Evolutionary conservation across 768 basidiomycete genomes (phyloP), one percentile per base, ranked within the genome.

Genomic region (Trametes gibbosa): DNA sequence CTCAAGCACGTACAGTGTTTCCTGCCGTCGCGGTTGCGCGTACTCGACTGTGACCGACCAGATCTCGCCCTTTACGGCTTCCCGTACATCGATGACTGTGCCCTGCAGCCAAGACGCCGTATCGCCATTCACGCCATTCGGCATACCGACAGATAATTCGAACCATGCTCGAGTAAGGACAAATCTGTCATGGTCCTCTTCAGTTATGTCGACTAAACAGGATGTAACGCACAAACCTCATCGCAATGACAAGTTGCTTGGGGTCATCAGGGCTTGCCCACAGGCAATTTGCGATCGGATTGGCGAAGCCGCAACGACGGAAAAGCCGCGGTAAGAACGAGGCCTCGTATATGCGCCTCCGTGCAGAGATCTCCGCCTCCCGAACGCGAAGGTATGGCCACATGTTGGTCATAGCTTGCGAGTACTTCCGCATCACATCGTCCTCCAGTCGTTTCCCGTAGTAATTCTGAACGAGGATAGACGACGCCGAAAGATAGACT

Each of bases 341-440:
- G 12, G 58, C 56, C 9, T 71, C 62, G 65, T 82, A 87, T n/a
- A 65, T 62, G 3, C 56, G 55, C 53, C 72, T 77, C 40, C 81
- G 75, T 17, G 53, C 57, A 0, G 58, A 40, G 1, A 69, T 64
- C 68, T 89, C 86, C 13, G 65, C 61, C 57, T 75, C 65, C n/a
- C 89, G 81, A 21, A 74, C 65, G 25, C 70, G 71, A 34, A 90
- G 76, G 68, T 90, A 90, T 7, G 89, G 87, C 90, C 90, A 92
- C 67, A 86, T 75, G 62, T 90, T 84, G 0, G 78, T 82, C 72
- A 78, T 84, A 17, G 74, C 52, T 21, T 58, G 70, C 16, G 79
- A 70, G 63, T 81, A 72, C 12, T 69, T 67, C 45, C 71, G 58
- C 48, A 82, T 59, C 7, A 84, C 51, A 0, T 61, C 35, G 17